Evolutionary conservation across 2,329 filamentous ascomycete genomes (phyloP), one percentile per base, ranked within the genome.

Genomic region (Penicillium rolfsii): DNA sequence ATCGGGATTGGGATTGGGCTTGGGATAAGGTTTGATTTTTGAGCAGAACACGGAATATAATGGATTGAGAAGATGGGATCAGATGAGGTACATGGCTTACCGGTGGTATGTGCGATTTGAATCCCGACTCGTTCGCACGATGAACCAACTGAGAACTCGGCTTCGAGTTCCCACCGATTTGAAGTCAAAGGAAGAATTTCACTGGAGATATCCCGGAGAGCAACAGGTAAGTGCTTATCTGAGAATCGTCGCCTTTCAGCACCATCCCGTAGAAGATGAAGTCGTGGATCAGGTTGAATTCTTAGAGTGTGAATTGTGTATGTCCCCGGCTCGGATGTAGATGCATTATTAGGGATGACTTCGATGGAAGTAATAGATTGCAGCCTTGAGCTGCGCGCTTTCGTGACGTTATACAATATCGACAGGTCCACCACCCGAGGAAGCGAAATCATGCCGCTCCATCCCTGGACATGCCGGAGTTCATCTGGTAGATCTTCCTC

Each of bases 361-460:
- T 81, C 76, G 43, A 83, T 70, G 2, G 77, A 83, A 0, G 76
- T 78, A 52, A 84, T 80, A 0, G 74, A 69, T 7, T 70, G 57
- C 6, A 84, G 58, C 0, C 70, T 53, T 0, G 79, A 79, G 5
- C 50, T 64, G 4, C 77, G 73, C 0, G 80, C 75, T 4, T 74
- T 67, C 0, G 70, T 73, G 2, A 83, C 78, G 11, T 76, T 66
- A 4, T 67, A 62, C 2, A 79, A 59, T 0, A 76, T 77, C 60
- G 73, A 71, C n/a, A 84, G 60, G n/a, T 70, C 70, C 0, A 83
- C 60, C 22, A 79, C 77, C 16, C 81, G 71, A 0, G 82, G 82
- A 5, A 84, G 61, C 1, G 81, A 82, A 8, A 84, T 70, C 58
- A 79, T 67, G 1, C 83, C 82, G 22, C 79, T 83, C 81, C 82